Base-by-base conservation (phyloP, 1,284 basidiomycete genomes). In the Ceratobasidium sp. region DNA sequence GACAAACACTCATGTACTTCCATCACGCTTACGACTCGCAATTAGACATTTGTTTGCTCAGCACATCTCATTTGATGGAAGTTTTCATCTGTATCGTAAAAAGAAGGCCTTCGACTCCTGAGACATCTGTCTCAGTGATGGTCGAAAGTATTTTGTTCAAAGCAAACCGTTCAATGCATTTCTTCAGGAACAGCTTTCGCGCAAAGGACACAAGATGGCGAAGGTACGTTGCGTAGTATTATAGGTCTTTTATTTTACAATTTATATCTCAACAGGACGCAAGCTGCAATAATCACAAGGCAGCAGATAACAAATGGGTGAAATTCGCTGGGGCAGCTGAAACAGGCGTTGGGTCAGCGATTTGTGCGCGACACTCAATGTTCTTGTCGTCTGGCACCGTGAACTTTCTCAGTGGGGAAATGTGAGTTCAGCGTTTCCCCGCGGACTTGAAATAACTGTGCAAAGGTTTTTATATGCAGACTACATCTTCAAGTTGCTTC, bases 51-150 rank as follows among this genome's bases (percentile, higher is more conserved):
- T 59, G 12, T 59, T 26, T 26, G n/a, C 10, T 4, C 57, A 59
- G 13, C 61, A 64, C 61, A 26, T 73, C 9, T 26, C 57, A 26
- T 73, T 40, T 26, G 70, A 73, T 52, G 70, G 70, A 1, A 73
- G 42, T n/a, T 61, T 62, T 38, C 59, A 44, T 2, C 10, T 44
- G 1, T 28, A 44, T 5, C 44, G 70, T 2, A 73, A 73, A 54
- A n/a, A 10, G 57, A 73, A 73, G 44, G 5, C 20, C 1, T 17
- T 20, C 26, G 42, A 74, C 28, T 3, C 64, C 13, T 17, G 38
- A n/a, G 61, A 74, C 28, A 0, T 74, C 1, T 74, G 71, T 26
- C 40, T 74, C 0, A 64, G 57, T 10, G 59, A 64, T 48, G 46
- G 61, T 5, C 12, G 12, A 20, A 65, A 38, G 23, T 74, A 74